Base-by-base conservation (phyloP, 768 basidiomycete genomes). In the Trametes cingulata region DNA sequence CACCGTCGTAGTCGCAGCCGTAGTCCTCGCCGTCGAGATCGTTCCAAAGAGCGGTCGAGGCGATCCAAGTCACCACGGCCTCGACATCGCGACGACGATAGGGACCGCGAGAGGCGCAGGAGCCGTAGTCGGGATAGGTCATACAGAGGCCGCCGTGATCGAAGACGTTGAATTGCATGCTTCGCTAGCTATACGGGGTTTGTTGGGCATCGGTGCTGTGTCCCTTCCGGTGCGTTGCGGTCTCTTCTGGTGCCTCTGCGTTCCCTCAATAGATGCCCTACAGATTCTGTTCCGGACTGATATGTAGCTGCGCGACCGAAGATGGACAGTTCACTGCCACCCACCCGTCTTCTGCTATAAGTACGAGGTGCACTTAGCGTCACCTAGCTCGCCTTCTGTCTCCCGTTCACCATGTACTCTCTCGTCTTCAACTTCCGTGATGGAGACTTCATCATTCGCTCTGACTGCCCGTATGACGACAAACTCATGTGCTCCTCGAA, bases 381-480 rank as follows among this genome's bases (percentile, higher is more conserved):
- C 14, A n/a, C 15, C n/a, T 41, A 45, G n/a, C 29, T n/a, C n/a
- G n/a, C 45, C 19, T n/a, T 2, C 42, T n/a, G 33, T 24, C 49
- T 39, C n/a, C 40, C 50, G 24, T 22, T 25, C 58, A 56, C 41
- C 39, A 67, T 65, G 62, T 60, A 56, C 36, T 58, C 64, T 17
- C n/a, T 55, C 48, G 61, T 52, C 42, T 81, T 83, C 67, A 73
- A 77, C 63, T 71, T 77, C 49, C 69, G 72, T 27, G 81, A 84
- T 60, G 81, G 84, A 10, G 86, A 88, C 67, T 59, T 83, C 61
- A 67, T 82, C 58, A 76, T 88, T 58, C 75, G 80, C 19, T 81
- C 85, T 0, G 69, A 69, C 52, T 71, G 56, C 33, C 25, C 55
- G n/a, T 17, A 42, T 27, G 60, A 61, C 10, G 35, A 40, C 27